Conservation (phyloP, 2,329 filamentous ascomycete species). For the Pestalotiopsis sp. region DNA sequence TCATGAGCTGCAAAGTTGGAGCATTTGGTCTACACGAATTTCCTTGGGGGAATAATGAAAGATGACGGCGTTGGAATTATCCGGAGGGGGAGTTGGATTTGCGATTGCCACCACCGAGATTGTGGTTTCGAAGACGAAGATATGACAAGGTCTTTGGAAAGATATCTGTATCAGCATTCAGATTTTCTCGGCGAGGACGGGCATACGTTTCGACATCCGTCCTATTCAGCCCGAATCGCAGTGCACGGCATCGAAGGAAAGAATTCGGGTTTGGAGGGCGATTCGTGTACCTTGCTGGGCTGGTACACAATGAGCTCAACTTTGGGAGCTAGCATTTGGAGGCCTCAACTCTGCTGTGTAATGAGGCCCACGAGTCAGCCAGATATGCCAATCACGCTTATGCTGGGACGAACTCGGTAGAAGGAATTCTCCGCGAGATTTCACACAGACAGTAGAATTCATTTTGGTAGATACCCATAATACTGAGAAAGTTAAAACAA, state of each 20-base stretch:
- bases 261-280: not conserved
- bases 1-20: not conserved
- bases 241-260: not conserved
- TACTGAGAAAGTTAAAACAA: not conserved
- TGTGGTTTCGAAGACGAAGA: too few relatives aligned
- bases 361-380: not conserved
- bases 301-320: not conserved
- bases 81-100: not conserved
- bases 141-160: not conserved
- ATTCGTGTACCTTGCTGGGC: not conserved
- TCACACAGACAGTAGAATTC: not conserved
- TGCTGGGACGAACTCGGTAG: not conserved
- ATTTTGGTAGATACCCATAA: not conserved
- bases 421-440: not conserved
- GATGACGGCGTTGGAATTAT: not conserved
- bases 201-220: not conserved
- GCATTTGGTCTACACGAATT: not conserved
- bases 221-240: not conserved
- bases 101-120: not conserved
- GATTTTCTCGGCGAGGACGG: too few relatives aligned
- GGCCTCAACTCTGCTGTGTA: not conserved
- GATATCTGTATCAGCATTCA: not conserved
- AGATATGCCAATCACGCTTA: not conserved
- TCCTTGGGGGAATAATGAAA: not conserved
- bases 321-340: not conserved